Conservation (phyloP, 78 protist species). For the Dictyostelium purpureum region DNA sequence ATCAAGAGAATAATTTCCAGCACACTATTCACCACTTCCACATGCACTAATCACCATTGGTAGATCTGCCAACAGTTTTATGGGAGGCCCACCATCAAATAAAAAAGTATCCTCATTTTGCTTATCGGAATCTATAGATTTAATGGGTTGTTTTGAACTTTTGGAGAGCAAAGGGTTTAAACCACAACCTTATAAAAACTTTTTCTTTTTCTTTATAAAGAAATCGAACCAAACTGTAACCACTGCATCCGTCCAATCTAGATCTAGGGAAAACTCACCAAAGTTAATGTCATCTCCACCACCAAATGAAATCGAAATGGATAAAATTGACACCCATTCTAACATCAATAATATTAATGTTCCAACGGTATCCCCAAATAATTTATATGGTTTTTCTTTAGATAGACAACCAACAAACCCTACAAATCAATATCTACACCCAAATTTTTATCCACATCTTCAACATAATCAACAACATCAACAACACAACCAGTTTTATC, state of each 20-base stretch:
- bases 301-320: background rate
- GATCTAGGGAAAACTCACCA: background rate
- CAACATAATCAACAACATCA: background rate
- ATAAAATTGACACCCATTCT: too few species aligned
- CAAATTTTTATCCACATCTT: background rate
- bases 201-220: background rate
- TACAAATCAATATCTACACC: background rate
- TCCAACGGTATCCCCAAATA: background rate
- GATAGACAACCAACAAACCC: background rate
- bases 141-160: background rate
- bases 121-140: background rate
- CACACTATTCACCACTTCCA: background rate
- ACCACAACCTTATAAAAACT: conserved; percentile 3
- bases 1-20: background rate
- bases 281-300: background rate
- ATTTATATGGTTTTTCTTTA: background rate
- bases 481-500: background rate
- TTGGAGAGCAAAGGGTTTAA: background rate
- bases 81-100: background rate
- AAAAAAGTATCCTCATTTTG: conserved; percentile 26
- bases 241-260: background rate
- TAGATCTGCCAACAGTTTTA: background rate
- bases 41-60: background rate
- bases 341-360: too few species aligned
- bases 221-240: background rate